Evolutionary conservation across 2,329 filamentous ascomycete species (phyloP).

Genomic region (Metarhizium sp.): DNA sequence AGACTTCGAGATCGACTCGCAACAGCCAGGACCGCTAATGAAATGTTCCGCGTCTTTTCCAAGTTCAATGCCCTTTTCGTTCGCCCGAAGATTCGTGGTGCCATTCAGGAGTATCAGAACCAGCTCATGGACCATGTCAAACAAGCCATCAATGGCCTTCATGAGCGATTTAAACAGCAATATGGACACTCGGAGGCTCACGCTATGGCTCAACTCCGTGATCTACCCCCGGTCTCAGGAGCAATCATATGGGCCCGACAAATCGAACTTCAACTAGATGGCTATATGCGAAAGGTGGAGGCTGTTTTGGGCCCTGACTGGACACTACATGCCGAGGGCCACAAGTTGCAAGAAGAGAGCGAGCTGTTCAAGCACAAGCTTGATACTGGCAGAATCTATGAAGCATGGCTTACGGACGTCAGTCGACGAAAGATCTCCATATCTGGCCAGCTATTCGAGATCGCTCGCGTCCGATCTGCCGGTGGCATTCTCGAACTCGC

Average conservation of each 20-base stretch:
- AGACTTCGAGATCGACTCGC: conserved; percentile 84
- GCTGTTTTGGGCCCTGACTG: conserved; percentile 92
- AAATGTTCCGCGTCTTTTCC: conserved; percentile 99
- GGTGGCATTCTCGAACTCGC: conserved; percentile 80
- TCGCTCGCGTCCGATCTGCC: conserved; percentile 78
- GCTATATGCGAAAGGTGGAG: conserved; percentile 99
- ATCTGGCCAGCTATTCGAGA: conserved; percentile 82
- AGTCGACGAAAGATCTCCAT: conserved; percentile 84
- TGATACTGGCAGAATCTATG: conserved; percentile 86
- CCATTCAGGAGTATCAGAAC: conserved; percentile 95
- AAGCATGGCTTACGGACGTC: conserved; percentile 90
- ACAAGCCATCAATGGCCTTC: conserved; percentile 82
- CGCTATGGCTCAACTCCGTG: conserved; percentile 93
- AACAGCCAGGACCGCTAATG: conserved; percentile 92
- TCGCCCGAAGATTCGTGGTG: conserved; percentile 95
- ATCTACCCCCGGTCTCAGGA: conserved; percentile 89
- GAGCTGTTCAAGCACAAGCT: conserved; percentile 93
- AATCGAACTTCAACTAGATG: conserved; percentile 90
- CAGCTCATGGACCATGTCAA: conserved; percentile 98
- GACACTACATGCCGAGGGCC: conserved; percentile 88
- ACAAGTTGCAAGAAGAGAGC: conserved; percentile 86
- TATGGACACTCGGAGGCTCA: conserved; percentile 98
- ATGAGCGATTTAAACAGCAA: conserved; percentile 97
- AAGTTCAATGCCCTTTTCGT: conserved; percentile 99
- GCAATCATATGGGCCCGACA: conserved; percentile 97